A percentile compares a stretch with the other conserved stretches of the same genome.
phyloP scores from a whole-genome alignment of 768 basidiomycete genomes.

The Tremella fuciformis region DNA sequence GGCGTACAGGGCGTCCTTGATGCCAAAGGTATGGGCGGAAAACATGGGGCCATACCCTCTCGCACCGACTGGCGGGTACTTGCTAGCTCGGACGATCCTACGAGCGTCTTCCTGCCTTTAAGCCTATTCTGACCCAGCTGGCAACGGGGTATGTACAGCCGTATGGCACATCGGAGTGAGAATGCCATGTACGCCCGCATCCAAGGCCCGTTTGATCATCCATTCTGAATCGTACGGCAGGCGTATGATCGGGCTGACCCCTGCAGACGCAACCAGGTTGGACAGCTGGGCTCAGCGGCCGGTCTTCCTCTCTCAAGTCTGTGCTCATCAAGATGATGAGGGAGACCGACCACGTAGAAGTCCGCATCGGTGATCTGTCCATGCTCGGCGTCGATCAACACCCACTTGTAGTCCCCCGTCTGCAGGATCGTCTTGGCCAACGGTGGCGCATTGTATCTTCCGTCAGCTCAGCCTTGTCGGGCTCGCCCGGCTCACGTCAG shows the following conservation, averaged over 20 bases:
- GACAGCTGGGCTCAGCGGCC: constrained; percentile 21
- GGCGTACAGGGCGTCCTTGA: constrained; percentile 41
- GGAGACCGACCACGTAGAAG: constrained; percentile 11
- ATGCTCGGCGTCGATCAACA: constrained; percentile 14
- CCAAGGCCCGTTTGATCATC: constrained; percentile 53
- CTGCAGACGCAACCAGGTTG: constrained; percentile 35
- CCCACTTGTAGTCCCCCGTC: constrained; percentile 12
- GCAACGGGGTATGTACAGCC: constrained; percentile 23
- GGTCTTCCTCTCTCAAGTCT: too few relatives aligned
- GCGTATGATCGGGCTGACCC: constrained; percentile 51
- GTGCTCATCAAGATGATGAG: too few relatives aligned
- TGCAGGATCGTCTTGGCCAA: constrained; percentile 9
- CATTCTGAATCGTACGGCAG: constrained; percentile 45
- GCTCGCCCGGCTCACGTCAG: constrained; percentile 30
- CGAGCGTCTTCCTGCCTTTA: constrained; percentile 42
- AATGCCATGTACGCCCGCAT: constrained; percentile 51
- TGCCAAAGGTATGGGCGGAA: constrained; percentile 44
- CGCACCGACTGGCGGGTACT: constrained; percentile 51
- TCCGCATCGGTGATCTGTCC: constrained; percentile 17
- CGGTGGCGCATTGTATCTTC: constrained; percentile 8
- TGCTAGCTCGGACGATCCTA: constrained; percentile 44
- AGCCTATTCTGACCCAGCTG: not conserved
- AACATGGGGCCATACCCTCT: constrained; percentile 52
- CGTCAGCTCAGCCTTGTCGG: not conserved
- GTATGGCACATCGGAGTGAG: constrained; percentile 51